These are phyloP conservation scores for Zoysia matrella DNA, from an alignment of 202 grass and related monocot species.

Conservation along the genomic window DNA sequence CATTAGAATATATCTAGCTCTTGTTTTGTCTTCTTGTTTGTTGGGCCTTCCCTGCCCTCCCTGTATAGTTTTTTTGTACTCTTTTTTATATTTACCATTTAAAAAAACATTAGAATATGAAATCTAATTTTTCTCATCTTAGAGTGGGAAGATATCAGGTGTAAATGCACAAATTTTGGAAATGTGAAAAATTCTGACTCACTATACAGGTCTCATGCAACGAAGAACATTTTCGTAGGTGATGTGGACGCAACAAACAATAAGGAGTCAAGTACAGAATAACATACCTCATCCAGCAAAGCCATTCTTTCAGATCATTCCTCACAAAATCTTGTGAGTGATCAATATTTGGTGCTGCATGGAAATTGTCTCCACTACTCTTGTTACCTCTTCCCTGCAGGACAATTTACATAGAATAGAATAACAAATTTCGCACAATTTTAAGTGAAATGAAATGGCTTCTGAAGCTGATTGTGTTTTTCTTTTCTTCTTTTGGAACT, in stretches of 20 bases:
- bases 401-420: constrained; percentile 1
- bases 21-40: too few relatives aligned
- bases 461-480: constrained; percentile 4
- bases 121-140: constrained; percentile 8
- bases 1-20: too few relatives aligned
- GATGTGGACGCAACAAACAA: constrained; percentile 11
- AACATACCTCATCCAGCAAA: constrained; percentile 81
- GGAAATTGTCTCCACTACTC: constrained; percentile 98
- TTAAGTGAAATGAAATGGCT: constrained; percentile 5
- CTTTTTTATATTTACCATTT: too few relatives aligned
- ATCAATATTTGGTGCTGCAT: constrained; percentile 98
- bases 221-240: constrained; percentile 18
- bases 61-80: too few relatives aligned
- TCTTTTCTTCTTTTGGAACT: not conserved
- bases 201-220: not conserved
- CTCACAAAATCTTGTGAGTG: constrained; percentile 99
- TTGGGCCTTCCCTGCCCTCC: too few relatives aligned
- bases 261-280: constrained; percentile 27
- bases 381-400: constrained; percentile 94
- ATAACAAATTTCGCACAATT: not conserved
- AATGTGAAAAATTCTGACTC: constrained; percentile 10
- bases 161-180: constrained; percentile 21
- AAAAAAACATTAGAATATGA: not conserved
- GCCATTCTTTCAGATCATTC: constrained; percentile 93
- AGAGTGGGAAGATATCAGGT: constrained; percentile 1